Evolutionary conservation across 2,329 filamentous ascomycete genomes (phyloP).

Genomic region (Monosporascus sp.): DNA sequence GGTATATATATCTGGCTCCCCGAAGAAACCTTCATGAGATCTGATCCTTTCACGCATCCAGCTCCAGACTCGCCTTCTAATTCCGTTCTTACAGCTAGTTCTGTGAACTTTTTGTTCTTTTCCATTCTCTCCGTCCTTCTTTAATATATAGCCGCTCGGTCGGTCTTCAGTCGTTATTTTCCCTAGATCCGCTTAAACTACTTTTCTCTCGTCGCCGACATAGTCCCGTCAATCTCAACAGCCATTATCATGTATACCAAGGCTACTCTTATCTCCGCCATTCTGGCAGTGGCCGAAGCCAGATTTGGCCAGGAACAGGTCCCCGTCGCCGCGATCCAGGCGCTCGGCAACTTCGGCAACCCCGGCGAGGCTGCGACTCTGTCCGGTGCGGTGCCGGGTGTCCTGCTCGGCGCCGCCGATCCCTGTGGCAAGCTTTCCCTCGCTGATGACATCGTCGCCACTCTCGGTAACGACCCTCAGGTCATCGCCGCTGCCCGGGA

Average conservation of each 20-base stretch:
- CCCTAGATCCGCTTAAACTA: slow-evolving; percentile 5
- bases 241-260: slow-evolving; percentile 39
- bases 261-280: slow-evolving; percentile 32
- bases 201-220: slow-evolving; percentile 15
- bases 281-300: slow-evolving; percentile 43
- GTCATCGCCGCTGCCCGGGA: slow-evolving; percentile 58
- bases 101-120: slow-evolving; percentile 33
- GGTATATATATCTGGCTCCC: slow-evolving; percentile 7
- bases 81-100: slow-evolving; percentile 27
- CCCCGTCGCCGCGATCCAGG: slow-evolving; percentile 49
- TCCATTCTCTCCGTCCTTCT: slow-evolving; percentile 26
- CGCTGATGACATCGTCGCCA: slow-evolving; percentile 58
- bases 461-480: slow-evolving; percentile 55
- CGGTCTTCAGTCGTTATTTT: slow-evolving; percentile 19
- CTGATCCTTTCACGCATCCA: slow-evolving; percentile 23
- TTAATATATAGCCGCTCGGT: slow-evolving; percentile 23
- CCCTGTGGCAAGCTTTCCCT: slow-evolving; percentile 63
- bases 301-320: slow-evolving; percentile 62
- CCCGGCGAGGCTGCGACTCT: slow-evolving; percentile 60
- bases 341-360: slow-evolving; percentile 49
- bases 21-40: slow-evolving; percentile 19
- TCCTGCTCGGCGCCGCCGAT: slow-evolving; percentile 60
- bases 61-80: slow-evolving; percentile 14
- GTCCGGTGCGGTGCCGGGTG: slow-evolving; percentile 55
- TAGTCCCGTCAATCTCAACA: slow-evolving; percentile 9